Conservation (phyloP, 2,329 filamentous ascomycete genomes). For the Metarhizium brunneum region DNA sequence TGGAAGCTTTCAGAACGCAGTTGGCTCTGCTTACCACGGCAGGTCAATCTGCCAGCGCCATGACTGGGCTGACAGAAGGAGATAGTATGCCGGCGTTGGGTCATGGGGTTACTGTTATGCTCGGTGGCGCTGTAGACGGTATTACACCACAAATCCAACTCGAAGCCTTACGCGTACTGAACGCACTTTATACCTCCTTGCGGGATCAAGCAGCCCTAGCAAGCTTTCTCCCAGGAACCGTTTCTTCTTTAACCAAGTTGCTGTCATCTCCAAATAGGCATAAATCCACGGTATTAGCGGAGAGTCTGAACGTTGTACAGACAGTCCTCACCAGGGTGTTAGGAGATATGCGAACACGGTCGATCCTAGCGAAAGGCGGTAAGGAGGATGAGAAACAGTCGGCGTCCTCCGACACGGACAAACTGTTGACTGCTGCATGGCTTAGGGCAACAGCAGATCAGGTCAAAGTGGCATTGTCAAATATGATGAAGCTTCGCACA, state of each 20-base stretch:
- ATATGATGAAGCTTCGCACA: constrained; percentile 64
- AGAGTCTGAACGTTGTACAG: constrained; percentile 49
- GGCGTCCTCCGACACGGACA: constrained; percentile 15
- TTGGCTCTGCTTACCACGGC: constrained; percentile 54
- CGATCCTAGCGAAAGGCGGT: constrained; percentile 28
- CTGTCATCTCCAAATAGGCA: constrained; percentile 57
- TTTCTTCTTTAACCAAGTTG: constrained; percentile 71
- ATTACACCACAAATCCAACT: constrained; percentile 59
- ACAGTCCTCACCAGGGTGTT: constrained; percentile 45
- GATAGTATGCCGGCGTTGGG: constrained; percentile 69
- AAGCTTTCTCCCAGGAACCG: constrained; percentile 78
- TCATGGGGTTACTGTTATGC: constrained; percentile 69
- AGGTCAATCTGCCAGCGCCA: constrained; percentile 37
- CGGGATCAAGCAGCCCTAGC: constrained; percentile 67
- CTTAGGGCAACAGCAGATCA: constrained; percentile 70
- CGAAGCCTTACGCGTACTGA: constrained; percentile 57
- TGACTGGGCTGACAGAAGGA: constrained; percentile 41
- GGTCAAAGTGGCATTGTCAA: constrained; percentile 72
- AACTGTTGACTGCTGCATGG: constrained; percentile 51
- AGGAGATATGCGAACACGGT: constrained; percentile 46
- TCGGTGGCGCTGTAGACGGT: constrained; percentile 63
- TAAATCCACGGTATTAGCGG: constrained; percentile 50
- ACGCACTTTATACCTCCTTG: constrained; percentile 52
- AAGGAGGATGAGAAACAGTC: constrained; percentile 14
- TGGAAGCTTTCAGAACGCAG: constrained; percentile 63